phyloP scores from a whole-genome alignment of 768 basidiomycete species.

The Leccinum ochraceum region DNA sequence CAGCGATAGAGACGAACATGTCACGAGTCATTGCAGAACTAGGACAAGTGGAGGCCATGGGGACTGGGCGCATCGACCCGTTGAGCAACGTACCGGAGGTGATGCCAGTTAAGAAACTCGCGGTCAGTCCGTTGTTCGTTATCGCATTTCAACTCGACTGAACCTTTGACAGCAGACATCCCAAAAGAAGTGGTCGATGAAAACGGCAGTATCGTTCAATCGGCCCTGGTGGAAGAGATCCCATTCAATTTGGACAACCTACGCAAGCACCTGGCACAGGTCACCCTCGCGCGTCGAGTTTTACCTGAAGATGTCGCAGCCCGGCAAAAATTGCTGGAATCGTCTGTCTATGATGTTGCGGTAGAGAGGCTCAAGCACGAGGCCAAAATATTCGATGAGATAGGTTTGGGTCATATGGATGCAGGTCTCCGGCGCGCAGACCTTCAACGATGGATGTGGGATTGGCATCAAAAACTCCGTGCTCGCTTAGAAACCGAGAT shows the following conservation, averaged over 20 bases:
- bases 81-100: slow-evolving; percentile 60
- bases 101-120: slow-evolving; percentile 55
- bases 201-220: slow-evolving; percentile 15
- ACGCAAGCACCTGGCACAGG: slow-evolving; percentile 64
- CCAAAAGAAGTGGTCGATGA: neutral
- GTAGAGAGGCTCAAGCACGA: slow-evolving; percentile 68
- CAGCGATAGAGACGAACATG: slow-evolving; percentile 58
- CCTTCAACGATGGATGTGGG: slow-evolving; percentile 82
- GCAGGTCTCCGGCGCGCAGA: slow-evolving; percentile 46
- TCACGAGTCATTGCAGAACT: slow-evolving; percentile 54
- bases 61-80: slow-evolving; percentile 40
- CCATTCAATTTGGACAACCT: slow-evolving; percentile 79
- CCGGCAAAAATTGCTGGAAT: slow-evolving; percentile 62
- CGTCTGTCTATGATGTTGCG: slow-evolving; percentile 23
- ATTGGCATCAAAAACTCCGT: slow-evolving; percentile 72
- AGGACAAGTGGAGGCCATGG: slow-evolving; percentile 52
- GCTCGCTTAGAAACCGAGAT: slow-evolving; percentile 53
- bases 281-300: slow-evolving; percentile 62
- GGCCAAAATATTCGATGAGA: slow-evolving; percentile 53
- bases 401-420: slow-evolving; percentile 53
- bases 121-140: slow-evolving; percentile 29
- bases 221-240: slow-evolving; percentile 39
- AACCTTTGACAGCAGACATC: slow-evolving; percentile 9
- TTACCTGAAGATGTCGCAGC: slow-evolving; percentile 66
- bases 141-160: neutral